These are phyloP conservation scores for Vigna mungo DNA, from an alignment of 306 rosid species.

Conservation along the genomic window DNA sequence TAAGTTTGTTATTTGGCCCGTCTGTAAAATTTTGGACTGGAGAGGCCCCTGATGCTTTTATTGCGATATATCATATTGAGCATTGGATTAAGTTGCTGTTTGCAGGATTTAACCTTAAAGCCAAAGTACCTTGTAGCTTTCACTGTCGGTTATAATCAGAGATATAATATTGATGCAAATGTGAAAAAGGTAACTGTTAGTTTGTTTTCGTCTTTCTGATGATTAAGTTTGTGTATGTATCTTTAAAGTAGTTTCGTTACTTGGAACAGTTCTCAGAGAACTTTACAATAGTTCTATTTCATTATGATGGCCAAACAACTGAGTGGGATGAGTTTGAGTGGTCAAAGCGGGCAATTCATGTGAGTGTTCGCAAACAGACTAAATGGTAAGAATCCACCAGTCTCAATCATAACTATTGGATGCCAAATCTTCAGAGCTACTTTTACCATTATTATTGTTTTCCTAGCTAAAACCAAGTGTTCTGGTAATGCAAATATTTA, in stretches of 20 bases:
- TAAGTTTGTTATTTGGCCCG: constrained; percentile 35
- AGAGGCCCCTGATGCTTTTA: constrained; percentile 26
- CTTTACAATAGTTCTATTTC: constrained; percentile 91
- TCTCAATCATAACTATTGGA: constrained; percentile 6
- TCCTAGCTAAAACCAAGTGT: constrained; percentile 12
- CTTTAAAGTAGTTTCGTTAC: constrained; percentile 45
- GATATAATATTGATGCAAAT: constrained; percentile 77
- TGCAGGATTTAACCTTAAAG: constrained; percentile 86
- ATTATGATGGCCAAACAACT: constrained; percentile 93
- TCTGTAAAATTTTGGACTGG: constrained; percentile 26
- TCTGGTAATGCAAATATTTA: constrained; percentile 37
- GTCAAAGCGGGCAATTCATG: constrained; percentile 94
- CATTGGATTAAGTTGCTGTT: constrained; percentile 49
- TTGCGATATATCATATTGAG: constrained; percentile 31
- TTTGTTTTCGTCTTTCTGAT: constrained; percentile 20
- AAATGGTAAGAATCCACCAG: constrained; percentile 71
- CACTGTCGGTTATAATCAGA: constrained; percentile 90
- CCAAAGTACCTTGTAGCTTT: constrained; percentile 94
- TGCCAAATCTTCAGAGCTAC: constrained; percentile 10
- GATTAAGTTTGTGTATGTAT: constrained; percentile 26
- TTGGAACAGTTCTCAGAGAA: constrained; percentile 87
- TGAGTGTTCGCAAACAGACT: constrained; percentile 86
- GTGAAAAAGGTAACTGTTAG: constrained; percentile 79
- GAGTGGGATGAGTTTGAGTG: constrained; percentile 97
- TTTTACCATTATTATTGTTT: constrained; percentile 29